Evolutionary conservation across 192 early-diverging fungal species (phyloP), one percentile per base, ranked within the genome.

Genomic region (Coemansia sp.): DNA sequence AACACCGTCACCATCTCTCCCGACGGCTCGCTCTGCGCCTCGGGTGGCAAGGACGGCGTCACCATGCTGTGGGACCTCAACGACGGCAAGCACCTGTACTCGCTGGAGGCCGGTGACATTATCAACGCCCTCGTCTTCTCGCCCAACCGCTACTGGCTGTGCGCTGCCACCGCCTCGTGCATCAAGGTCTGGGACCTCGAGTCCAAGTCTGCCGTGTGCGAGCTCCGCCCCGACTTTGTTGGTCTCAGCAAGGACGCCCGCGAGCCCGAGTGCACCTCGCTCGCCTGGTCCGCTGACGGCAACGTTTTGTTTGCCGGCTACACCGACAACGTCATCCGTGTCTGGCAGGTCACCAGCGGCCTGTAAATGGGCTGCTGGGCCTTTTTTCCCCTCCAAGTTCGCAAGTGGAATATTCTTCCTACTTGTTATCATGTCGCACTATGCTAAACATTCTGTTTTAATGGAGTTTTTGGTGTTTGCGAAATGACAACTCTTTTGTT

Each of bases 161-260:
- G 93, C 87, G 97, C 95, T 76, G 97, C 97, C 78, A 97, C 95
- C 67, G 83, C 84, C 65, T 84, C 84, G 63, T 87, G 87, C 83
- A 97, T 99, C 90, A 97, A 94, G 91, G 94, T 99, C 88, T 99
- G 95, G 95, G 97, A 99, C 82, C 83, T 99, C 64, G 94, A 99
- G 86, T 91, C 88, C 87, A 99, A 99, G 92, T 86, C 86, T 48
- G 82, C 95, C 69, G 95, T 99, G 53, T 93, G 93, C 85, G 95
- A 97, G 83, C 86, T 92, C 63, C 83, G 83, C 63, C 87, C 90
- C 63, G 88, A 89, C 65, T 87, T 88, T 69, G 65, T 74, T 62
- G 84, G 86, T 39, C 68, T 82, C 50, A 88, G 87, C 82, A 89
- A 89, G 85, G 89, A 89, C 83, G 82, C 84, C 68, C 70, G 74